Conservation (phyloP, 208 protist species). For the Leishmania gerbilli region DNA sequence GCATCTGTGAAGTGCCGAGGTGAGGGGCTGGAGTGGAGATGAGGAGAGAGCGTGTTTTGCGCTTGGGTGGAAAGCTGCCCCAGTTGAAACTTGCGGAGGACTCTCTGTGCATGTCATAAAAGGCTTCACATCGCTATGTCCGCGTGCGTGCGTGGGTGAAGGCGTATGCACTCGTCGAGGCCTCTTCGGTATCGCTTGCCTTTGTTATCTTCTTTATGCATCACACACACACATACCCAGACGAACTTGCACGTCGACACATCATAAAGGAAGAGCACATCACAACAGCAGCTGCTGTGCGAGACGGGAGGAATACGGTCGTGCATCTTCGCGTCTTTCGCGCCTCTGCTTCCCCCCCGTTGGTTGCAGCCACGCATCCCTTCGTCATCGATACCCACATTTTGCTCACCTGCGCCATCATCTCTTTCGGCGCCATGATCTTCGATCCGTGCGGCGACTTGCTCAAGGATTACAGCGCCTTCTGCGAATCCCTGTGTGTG, state of each 20-base stretch:
- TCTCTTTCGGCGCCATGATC: conserved; percentile 32
- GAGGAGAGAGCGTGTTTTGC: neutral
- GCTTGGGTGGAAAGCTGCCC: neutral
- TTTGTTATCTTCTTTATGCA: neutral
- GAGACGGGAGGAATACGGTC: neutral
- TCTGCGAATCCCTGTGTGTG: conserved; percentile 78
- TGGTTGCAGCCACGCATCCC: neutral
- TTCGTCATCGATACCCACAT: neutral
- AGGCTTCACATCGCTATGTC: neutral
- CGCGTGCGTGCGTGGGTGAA: neutral
- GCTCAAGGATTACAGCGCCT: conserved; percentile 85
- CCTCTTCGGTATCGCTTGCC: neutral
- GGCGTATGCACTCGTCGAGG: neutral
- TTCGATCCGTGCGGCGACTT: conserved; percentile 89
- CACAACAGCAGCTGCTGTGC: neutral
- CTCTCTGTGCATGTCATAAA: neutral
- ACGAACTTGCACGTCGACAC: neutral
- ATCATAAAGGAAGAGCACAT: neutral
- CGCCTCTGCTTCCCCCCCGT: neutral
- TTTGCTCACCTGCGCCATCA: neutral
- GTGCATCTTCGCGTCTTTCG: neutral
- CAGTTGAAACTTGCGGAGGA: neutral
- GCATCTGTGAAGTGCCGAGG: neutral
- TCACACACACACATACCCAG: neutral
- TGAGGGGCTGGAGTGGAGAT: neutral